Conservation (phyloP, 352 stramenopile species). For the Phytophthora cryptogea region DNA sequence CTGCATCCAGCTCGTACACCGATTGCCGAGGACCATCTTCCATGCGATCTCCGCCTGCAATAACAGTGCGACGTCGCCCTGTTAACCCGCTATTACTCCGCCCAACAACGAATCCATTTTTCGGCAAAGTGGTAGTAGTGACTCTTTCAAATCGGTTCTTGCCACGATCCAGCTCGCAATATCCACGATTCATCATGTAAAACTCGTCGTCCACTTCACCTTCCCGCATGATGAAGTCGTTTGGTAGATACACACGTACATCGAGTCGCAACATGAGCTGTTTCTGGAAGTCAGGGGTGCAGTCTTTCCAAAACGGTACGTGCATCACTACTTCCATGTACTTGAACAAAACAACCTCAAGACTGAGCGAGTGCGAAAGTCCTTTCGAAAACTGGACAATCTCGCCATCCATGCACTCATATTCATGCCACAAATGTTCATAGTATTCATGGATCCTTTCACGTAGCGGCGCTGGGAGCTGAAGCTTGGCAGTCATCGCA, state of each 20-base stretch:
- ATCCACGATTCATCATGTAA: conserved; percentile 73
- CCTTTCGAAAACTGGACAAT: conserved; percentile 57
- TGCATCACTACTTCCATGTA: conserved; percentile 69
- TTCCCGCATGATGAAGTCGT: conserved; percentile 72
- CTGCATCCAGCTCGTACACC: conserved; percentile 27
- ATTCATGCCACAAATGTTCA: conserved; percentile 65
- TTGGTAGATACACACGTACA: conserved; percentile 69
- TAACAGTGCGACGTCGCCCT: conserved; percentile 8
- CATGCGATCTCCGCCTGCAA: conserved; percentile 2
- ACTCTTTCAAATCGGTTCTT: conserved; percentile 39
- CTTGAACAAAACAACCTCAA: conserved; percentile 65
- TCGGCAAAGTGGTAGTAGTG: conserved; percentile 12
- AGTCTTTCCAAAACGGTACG: conserved; percentile 61
- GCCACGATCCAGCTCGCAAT: conserved; percentile 45
- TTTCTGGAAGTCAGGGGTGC: conserved; percentile 66
- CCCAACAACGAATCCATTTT: conserved; percentile 5
- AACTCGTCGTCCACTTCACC: conserved; percentile 64
- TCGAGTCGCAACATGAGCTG: conserved; percentile 58
- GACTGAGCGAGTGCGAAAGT: conserved; percentile 53
- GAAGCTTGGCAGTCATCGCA: conserved; percentile 56
- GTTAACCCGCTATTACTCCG: conserved; percentile 13
- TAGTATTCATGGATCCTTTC: conserved; percentile 73
- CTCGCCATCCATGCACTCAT: conserved; percentile 64
- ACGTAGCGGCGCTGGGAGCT: conserved; percentile 48
- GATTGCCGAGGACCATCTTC: conserved; percentile 20